These are phyloP conservation scores for Artemisia argyi DNA, from an alignment of 129 eudicot species.

Conservation along the genomic window DNA sequence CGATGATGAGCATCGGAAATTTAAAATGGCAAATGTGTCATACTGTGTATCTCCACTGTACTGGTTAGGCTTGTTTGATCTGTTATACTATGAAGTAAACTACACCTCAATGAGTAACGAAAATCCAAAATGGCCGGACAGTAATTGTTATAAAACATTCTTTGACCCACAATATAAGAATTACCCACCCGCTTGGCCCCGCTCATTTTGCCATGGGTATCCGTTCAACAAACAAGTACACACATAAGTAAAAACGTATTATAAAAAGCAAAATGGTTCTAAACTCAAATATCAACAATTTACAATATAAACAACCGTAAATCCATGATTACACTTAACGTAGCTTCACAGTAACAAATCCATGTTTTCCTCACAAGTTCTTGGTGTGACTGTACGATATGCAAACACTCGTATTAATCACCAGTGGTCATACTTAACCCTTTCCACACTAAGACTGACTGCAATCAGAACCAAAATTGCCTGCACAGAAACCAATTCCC, in stretches of 20 bases:
- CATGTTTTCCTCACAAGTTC: slow-evolving; percentile 22
- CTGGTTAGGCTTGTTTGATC: not conserved
- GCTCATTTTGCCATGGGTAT: not conserved
- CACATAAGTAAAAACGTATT: not conserved
- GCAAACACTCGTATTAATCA: slow-evolving; percentile 35
- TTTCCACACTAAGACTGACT: slow-evolving; percentile 60
- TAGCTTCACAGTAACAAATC: slow-evolving; percentile 30
- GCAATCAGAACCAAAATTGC: slow-evolving; percentile 73
- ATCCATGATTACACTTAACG: slow-evolving; percentile 18
- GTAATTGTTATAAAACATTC: not conserved
- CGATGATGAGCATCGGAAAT: no score
- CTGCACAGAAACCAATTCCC: slow-evolving; percentile 43
- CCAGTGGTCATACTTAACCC: slow-evolving; percentile 48
- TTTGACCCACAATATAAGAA: not conserved
- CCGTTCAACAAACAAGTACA: not conserved
- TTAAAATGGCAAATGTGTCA: no score
- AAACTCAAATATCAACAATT: not conserved
- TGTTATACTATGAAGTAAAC: not conserved
- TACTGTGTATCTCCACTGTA: no score
- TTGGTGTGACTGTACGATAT: slow-evolving; percentile 25
- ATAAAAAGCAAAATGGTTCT: not conserved
- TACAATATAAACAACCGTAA: not conserved
- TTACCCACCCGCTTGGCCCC: not conserved
- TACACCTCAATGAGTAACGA: not conserved
- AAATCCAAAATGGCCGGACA: not conserved